Conservation (phyloP, 75 land plant genomes). For the Sequoiadendron giganteum region DNA sequence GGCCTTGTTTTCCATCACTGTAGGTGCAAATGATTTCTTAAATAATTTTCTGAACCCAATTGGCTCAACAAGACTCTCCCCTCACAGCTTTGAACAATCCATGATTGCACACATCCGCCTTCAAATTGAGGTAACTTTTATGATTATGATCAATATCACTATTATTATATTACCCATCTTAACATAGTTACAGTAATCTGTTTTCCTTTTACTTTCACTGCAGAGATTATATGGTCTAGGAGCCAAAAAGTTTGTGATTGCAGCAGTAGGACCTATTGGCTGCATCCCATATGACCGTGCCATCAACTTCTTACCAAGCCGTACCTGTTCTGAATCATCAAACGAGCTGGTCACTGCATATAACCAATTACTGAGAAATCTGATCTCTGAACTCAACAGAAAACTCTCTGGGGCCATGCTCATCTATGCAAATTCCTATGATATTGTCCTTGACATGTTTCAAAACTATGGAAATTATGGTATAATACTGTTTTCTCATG, state of each 20-base stretch:
- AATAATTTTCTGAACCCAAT: constrained; percentile 85
- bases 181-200: no score
- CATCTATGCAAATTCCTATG: constrained; percentile 68
- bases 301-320: constrained; percentile 25
- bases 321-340: constrained; percentile 49
- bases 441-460: constrained; percentile 58
- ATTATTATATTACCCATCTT: not conserved
- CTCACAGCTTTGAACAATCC: constrained; percentile 48
- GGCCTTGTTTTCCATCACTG: constrained; percentile 72
- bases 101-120: constrained; percentile 48
- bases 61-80: constrained; percentile 34
- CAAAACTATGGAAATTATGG: constrained; percentile 65
- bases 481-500: constrained; percentile 9
- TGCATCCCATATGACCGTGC: constrained; percentile 88
- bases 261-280: constrained; percentile 78
- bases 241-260: constrained; percentile 71
- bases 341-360: constrained; percentile 58
- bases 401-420: constrained; percentile 51
- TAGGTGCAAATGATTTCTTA: constrained; percentile 91
- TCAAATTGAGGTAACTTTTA: constrained; percentile 52
- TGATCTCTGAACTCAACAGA: constrained; percentile 54
- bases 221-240: constrained; percentile 73
- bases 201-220: not conserved
- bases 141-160: not conserved
- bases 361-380: constrained; percentile 47